These are phyloP conservation scores for Calonectria hawksworthii DNA, from an alignment of 2,329 filamentous ascomycete genomes.

Conservation along the genomic window DNA sequence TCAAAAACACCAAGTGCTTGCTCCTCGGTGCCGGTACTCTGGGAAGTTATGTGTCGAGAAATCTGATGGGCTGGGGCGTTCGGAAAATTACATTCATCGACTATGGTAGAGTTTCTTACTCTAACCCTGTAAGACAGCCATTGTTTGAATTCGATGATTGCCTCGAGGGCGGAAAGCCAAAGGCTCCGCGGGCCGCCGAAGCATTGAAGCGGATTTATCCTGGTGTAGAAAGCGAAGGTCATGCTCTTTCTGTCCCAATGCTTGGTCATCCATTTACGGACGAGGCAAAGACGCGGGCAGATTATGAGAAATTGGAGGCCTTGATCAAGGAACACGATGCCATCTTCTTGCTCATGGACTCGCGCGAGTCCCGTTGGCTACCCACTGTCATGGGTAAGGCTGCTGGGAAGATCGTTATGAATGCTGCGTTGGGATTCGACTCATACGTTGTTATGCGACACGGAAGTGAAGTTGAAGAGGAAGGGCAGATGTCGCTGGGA, in stretches of 20 bases:
- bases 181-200: constrained; percentile 85
- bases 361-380: constrained; percentile 93
- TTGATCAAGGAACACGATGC: constrained; percentile 90
- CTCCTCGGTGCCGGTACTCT: constrained; percentile 93
- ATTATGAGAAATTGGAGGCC: constrained; percentile 81
- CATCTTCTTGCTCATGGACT: constrained; percentile 98
- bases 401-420: constrained; percentile 94
- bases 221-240: constrained; percentile 84
- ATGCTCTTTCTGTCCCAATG: constrained; percentile 93
- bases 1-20: constrained; percentile 91
- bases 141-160: constrained; percentile 94
- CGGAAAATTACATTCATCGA: constrained; percentile 96
- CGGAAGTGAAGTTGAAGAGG: constrained; percentile 73
- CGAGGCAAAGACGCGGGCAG: constrained; percentile 74
- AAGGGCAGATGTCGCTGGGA: constrained; percentile 78
- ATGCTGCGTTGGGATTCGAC: constrained; percentile 95
- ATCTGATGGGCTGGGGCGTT: constrained; percentile 95
- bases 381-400: constrained; percentile 97
- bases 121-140: constrained; percentile 95
- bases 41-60: constrained; percentile 93
- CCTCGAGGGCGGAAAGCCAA: constrained; percentile 84
- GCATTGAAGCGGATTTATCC: constrained; percentile 90
- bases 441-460: constrained; percentile 98
- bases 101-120: constrained; percentile 93
- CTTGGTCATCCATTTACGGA: constrained; percentile 89